phyloP scores from a whole-genome alignment of 331 rosid species.

The Pyracantha coccinea region DNA sequence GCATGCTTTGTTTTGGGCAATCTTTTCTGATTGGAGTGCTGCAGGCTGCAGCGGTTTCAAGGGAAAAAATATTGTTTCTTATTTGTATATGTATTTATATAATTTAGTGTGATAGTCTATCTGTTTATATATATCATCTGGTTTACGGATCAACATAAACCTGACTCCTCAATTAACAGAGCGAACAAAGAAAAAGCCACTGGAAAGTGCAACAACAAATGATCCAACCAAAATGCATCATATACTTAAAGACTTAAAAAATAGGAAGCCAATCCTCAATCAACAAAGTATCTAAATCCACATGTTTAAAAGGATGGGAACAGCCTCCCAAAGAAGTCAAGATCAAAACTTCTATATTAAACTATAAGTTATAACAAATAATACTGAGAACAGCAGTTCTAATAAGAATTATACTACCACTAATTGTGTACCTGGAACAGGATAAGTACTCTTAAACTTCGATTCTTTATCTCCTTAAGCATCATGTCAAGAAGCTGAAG shows the following conservation, averaged over 20 bases:
- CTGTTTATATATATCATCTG: too few species aligned
- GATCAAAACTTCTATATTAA: background rate
- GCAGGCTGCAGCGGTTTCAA: background rate
- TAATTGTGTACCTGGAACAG: constrained; percentile 63
- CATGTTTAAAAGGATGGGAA: background rate
- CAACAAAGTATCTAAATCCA: background rate
- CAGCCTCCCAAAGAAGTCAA: background rate
- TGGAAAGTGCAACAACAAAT: background rate
- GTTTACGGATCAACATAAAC: background rate
- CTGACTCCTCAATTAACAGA: background rate
- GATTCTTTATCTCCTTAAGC: constrained; percentile 63
- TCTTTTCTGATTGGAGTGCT: background rate
- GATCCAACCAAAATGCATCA: background rate
- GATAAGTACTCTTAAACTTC: constrained; percentile 50
- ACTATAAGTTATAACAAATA: background rate
- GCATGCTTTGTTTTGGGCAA: background rate
- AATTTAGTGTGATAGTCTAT: too few species aligned
- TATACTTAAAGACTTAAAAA: background rate
- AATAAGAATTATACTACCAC: background rate
- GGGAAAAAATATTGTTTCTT: background rate
- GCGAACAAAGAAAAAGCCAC: background rate
- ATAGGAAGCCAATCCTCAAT: background rate
- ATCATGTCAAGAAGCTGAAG: constrained; percentile 80
- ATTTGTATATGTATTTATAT: too few species aligned
- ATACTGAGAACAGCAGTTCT: background rate